A percentile compares a stretch with the other conserved stretches of the same genome.
phyloP scores from a whole-genome alignment of 1,139 yeast species.

The Hemisphaericaspora xylofermentans region DNA sequence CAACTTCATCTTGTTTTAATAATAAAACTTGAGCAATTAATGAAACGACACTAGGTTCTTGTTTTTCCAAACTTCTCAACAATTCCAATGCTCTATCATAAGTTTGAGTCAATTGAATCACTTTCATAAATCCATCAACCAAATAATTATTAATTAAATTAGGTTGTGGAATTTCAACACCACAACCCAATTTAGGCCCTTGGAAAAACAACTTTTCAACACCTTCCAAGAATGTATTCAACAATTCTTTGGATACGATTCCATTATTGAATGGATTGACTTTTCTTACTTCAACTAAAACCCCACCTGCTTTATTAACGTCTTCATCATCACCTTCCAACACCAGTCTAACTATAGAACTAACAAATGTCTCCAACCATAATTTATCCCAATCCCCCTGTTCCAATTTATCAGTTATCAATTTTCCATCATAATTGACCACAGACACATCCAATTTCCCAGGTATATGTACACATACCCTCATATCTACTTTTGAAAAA shows the following conservation, averaged over 20 bases:
- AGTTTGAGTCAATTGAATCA: slow-evolving; percentile 64
- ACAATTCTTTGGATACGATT: slow-evolving; percentile 38
- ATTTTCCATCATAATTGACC: slow-evolving; percentile 47
- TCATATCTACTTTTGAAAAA: slow-evolving; percentile 64
- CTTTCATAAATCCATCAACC: slow-evolving; percentile 69
- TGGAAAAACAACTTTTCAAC: slow-evolving; percentile 64
- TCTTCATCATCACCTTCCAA: slow-evolving; percentile 64
- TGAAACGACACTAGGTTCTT: slow-evolving; percentile 53
- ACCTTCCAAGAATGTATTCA: slow-evolving; percentile 55
- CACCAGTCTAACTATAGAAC: slow-evolving; percentile 65
- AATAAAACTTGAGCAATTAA: slow-evolving; percentile 55
- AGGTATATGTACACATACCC: slow-evolving; percentile 69
- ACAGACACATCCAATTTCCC: slow-evolving; percentile 53
- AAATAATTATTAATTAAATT: slow-evolving; percentile 69
- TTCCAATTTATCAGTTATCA: slow-evolving; percentile 37
- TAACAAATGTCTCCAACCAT: slow-evolving; percentile 71
- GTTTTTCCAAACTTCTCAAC: slow-evolving; percentile 42
- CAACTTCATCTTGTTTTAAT: slow-evolving; percentile 69
- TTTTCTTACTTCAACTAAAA: slow-evolving; percentile 45
- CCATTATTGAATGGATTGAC: slow-evolving; percentile 57
- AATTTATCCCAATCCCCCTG: slow-evolving; percentile 37
- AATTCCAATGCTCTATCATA: slow-evolving; percentile 58
- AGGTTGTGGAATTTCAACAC: slow-evolving; percentile 69
- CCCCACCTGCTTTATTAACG: slow-evolving; percentile 45
- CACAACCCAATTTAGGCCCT: slow-evolving; percentile 67